Evolutionary conservation across 1,284 basidiomycete species (phyloP).

Genomic region (Amylostereum areolatum): DNA sequence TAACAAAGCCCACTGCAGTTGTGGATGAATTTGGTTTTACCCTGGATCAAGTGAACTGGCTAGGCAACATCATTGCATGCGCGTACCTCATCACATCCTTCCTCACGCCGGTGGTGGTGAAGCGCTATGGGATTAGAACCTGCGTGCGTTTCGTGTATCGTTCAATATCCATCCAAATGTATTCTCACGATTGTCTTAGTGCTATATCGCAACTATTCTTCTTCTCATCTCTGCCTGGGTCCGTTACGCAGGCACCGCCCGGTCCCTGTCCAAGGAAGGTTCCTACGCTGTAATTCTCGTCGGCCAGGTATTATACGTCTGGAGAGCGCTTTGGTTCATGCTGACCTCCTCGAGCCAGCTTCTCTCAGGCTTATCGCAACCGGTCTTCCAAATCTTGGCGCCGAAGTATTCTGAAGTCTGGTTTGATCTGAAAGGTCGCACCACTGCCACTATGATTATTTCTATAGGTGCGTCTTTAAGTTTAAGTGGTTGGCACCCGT

Average conservation of each 20-base stretch:
- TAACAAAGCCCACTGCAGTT: slow-evolving; percentile 29
- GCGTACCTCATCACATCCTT: slow-evolving; percentile 59
- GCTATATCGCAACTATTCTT: slow-evolving; percentile 43
- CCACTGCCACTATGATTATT: slow-evolving; percentile 75
- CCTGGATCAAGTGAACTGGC: slow-evolving; percentile 68
- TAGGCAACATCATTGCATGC: slow-evolving; percentile 59
- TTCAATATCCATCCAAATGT: background rate
- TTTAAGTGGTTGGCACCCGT: background rate
- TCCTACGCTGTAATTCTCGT: slow-evolving; percentile 61
- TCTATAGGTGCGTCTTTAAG: slow-evolving; percentile 48
- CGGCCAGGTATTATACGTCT: slow-evolving; percentile 47
- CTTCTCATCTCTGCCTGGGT: slow-evolving; percentile 67
- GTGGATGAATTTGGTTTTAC: slow-evolving; percentile 55
- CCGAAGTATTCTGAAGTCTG: slow-evolving; percentile 72
- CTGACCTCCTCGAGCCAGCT: slow-evolving; percentile 29
- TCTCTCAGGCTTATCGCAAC: slow-evolving; percentile 50
- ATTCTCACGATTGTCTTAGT: slow-evolving; percentile 27
- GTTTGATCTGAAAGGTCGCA: slow-evolving; percentile 69
- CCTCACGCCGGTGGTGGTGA: slow-evolving; percentile 46
- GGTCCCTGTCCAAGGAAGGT: slow-evolving; percentile 37
- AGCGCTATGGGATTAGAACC: slow-evolving; percentile 52
- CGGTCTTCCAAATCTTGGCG: slow-evolving; percentile 63
- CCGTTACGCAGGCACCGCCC: slow-evolving; percentile 62
- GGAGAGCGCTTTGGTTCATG: slow-evolving; percentile 10
- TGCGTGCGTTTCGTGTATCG: slow-evolving; percentile 36